A percentile compares a stretch with the other conserved stretches of the same genome.
These are phyloP conservation scores for Cytospora schulzeri DNA, from an alignment of 2,329 filamentous ascomycete genomes.

Conservation along the genomic window DNA sequence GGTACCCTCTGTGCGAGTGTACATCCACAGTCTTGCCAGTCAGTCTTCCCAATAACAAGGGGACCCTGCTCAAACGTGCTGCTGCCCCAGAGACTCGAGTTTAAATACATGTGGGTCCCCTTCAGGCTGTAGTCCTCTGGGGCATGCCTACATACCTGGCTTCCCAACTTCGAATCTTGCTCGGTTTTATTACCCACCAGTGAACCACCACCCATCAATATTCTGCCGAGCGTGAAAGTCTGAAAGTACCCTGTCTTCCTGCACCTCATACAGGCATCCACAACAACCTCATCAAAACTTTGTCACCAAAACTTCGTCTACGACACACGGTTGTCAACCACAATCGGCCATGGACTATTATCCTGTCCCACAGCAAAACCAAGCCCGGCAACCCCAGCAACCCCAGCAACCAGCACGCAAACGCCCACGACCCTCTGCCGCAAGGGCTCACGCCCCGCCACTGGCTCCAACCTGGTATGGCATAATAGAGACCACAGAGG, in stretches of 20 bases:
- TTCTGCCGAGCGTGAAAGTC: background rate
- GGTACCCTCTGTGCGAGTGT: conserved; percentile 9
- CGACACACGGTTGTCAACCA: background rate
- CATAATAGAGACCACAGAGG: conserved; percentile 67
- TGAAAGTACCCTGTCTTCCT: background rate
- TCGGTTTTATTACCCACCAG: background rate
- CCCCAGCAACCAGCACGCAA: conserved; percentile 24
- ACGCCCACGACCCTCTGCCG: conserved; percentile 50
- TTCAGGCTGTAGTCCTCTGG: background rate
- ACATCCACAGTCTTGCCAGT: background rate
- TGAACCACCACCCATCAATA: background rate
- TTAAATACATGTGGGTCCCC: conserved; percentile 11
- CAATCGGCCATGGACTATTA: conserved; percentile 8
- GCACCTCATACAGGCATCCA: background rate
- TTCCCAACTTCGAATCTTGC: background rate
- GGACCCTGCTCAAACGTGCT: conserved; percentile 4
- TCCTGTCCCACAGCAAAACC: conserved; percentile 2
- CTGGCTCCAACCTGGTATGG: conserved; percentile 59
- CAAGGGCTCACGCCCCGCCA: conserved; percentile 21
- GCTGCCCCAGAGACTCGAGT: conserved; percentile 17
- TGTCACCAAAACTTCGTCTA: too few relatives aligned
- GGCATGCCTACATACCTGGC: background rate
- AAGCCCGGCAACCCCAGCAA: conserved; percentile 26
- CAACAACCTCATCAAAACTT: background rate
- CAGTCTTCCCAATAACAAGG: too few relatives aligned